phyloP scores from a whole-genome alignment of 176 grass and related monocot genomes.

The Rhynchospora tenuis region DNA sequence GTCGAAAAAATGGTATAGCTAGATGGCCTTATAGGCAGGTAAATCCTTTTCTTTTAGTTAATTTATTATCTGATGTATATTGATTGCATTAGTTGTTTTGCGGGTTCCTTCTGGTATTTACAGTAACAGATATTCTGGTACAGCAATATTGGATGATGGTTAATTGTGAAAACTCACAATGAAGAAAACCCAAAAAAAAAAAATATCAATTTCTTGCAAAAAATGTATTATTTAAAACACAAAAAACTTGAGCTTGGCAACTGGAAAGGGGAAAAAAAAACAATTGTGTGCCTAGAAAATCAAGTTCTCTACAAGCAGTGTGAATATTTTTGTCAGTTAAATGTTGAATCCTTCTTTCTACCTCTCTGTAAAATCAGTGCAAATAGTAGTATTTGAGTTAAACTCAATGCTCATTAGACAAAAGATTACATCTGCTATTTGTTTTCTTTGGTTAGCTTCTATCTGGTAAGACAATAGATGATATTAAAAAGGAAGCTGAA shows the following conservation, averaged over 20 bases:
- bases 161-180: not conserved
- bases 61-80: not conserved
- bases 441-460: constrained; percentile 51
- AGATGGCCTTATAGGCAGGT: constrained; percentile 97
- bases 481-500: constrained; percentile 60
- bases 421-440: not conserved
- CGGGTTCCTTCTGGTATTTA: not conserved
- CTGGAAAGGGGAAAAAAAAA: not conserved
- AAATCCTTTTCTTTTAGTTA: constrained; percentile 2
- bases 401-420: not conserved
- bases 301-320: not conserved
- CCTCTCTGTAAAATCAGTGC: not conserved
- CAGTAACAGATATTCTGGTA: too few species aligned
- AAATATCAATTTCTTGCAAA: not conserved
- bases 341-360: not conserved
- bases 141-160: not conserved
- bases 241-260: not conserved
- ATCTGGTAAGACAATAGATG: constrained; percentile 72
- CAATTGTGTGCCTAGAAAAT: not conserved
- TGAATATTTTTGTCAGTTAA: not conserved
- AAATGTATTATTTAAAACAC: not conserved
- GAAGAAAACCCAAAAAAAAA: not conserved
- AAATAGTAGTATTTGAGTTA: not conserved
- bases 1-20: constrained; percentile 82
- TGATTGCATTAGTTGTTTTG: not conserved